phyloP scores from a whole-genome alignment of 164 flowering plant species.

The Aristolochia fimbriata region DNA sequence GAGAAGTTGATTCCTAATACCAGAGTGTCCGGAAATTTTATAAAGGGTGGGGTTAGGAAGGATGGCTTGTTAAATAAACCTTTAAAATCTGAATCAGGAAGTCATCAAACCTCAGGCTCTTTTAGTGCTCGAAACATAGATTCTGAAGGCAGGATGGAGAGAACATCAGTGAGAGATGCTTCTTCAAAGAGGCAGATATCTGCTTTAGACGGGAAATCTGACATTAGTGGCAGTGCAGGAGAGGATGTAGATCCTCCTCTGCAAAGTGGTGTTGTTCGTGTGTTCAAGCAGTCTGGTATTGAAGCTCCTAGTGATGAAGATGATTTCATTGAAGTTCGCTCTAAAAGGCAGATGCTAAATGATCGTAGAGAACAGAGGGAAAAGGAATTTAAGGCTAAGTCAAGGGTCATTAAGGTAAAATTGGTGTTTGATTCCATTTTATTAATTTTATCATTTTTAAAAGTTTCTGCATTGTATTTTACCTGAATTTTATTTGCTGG shows the following conservation, averaged over 20 bases:
- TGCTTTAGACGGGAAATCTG: conserved; percentile 34
- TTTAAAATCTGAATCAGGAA: conserved; percentile 35
- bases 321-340: conserved; percentile 97
- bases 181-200: conserved; percentile 20
- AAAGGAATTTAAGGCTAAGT: conserved; percentile 76
- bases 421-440: not conserved
- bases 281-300: conserved; percentile 89
- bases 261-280: conserved; percentile 87
- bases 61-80: conserved; percentile 22
- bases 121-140: conserved; percentile 20
- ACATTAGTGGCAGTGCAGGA: conserved; percentile 33
- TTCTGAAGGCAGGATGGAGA: conserved; percentile 34
- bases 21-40: conserved; percentile 21
- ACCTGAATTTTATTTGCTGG: not conserved
- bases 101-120: conserved; percentile 17
- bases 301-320: conserved; percentile 96
- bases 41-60: conserved; percentile 34
- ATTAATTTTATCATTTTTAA: not conserved
- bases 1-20: conserved; percentile 31
- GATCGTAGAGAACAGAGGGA: conserved; percentile 96
- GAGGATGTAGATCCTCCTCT: conserved; percentile 79
- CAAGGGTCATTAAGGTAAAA: conserved; percentile 53
- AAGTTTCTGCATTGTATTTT: not conserved
- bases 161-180: conserved; percentile 28
- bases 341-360: conserved; percentile 93